Evolutionary conservation across 495 filamentous ascomycete species (phyloP), one percentile per base, ranked within the genome.

Genomic region (Penicillium pancosmium): DNA sequence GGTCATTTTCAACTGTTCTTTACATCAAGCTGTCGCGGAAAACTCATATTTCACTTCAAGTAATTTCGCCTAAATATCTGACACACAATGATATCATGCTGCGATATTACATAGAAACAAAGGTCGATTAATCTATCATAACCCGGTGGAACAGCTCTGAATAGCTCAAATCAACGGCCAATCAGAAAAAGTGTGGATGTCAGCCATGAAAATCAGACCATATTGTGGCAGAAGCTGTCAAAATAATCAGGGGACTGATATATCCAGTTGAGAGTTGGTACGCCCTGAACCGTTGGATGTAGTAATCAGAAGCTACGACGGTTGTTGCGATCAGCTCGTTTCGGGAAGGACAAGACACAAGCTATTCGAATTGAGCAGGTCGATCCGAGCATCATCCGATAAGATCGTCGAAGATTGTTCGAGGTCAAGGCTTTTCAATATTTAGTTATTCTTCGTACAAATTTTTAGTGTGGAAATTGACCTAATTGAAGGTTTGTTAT

Each of bases 301-400:
- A 38, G 35, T 38, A 38, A 38, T 38, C 10, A 38, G 25, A 27
- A 27, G 6, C 4, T 27, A 38, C 35, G 35, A 38, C 16, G 5
- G 19, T 44, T 16, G 13, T 18, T 19, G 16, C n/a, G 18, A 16
- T 18, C 16, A 44, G 18, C 4, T 44, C 41, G 41, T 34, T 52
- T 52, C 11, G 35, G 55, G 55, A 16, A 52, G 43, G 55, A 2
- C 47, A 9, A 18, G 9, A 9, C 15, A 25, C 16, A 34, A 52
- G 54, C 48, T 48, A 52, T 56, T 54, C 50, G 23, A 55, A 57
- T 36, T 2, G 34, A 54, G 60, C 23, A 62, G 50, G 60, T 62
- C 50, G 11, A 55, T 59, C 60, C 54, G 60, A 55, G n/a, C 11
- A 38, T 23, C 36, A 44, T 25, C 25, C 53, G 34, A 44, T 13